Percentiles rank a stretch among this genome's conserved stretches.
Evolutionary conservation across 495 filamentous ascomycete genomes (phyloP).

Genomic region (Chaetomium cochliodes): DNA sequence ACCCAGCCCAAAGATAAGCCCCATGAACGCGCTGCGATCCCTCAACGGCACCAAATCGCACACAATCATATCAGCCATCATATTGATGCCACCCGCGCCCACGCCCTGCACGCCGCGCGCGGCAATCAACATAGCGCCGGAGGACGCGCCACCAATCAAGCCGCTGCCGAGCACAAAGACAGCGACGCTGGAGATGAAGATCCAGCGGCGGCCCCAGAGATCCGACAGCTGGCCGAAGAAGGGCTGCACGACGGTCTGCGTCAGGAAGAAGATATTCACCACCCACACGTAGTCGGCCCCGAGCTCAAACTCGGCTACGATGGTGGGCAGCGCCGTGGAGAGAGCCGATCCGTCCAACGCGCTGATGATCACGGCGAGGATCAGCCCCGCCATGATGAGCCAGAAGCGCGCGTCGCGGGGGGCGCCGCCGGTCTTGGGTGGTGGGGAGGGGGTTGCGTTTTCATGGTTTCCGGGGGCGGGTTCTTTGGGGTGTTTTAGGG

Average conservation of each 20-base stretch:
- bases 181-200: conserved; percentile 28
- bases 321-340: conserved; percentile 43
- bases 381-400: conserved; percentile 17
- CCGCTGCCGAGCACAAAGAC: conserved; percentile 30
- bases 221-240: conserved; percentile 29
- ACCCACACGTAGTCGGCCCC: conserved; percentile 45
- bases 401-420: conserved; percentile 15
- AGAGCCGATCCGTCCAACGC: conserved; percentile 45
- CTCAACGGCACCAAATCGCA: too few relatives aligned
- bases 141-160: too few relatives aligned
- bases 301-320: conserved; percentile 34
- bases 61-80: too few relatives aligned
- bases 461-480: too few relatives aligned
- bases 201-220: conserved; percentile 29
- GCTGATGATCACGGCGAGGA: conserved; percentile 23
- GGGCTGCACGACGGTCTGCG: conserved; percentile 25
- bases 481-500: too few relatives aligned
- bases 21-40: too few relatives aligned
- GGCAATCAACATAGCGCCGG: too few relatives aligned
- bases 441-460: too few relatives aligned
- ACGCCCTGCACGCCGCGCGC: too few relatives aligned
- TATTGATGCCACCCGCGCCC: too few relatives aligned
- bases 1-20: too few relatives aligned
- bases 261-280: conserved; percentile 43
- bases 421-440: too few relatives aligned